Percentiles rank a stretch among this genome's conserved stretches.
Evolutionary conservation across 2,329 filamentous ascomycete genomes (phyloP).

Genomic region (Alternaria sp.): DNA sequence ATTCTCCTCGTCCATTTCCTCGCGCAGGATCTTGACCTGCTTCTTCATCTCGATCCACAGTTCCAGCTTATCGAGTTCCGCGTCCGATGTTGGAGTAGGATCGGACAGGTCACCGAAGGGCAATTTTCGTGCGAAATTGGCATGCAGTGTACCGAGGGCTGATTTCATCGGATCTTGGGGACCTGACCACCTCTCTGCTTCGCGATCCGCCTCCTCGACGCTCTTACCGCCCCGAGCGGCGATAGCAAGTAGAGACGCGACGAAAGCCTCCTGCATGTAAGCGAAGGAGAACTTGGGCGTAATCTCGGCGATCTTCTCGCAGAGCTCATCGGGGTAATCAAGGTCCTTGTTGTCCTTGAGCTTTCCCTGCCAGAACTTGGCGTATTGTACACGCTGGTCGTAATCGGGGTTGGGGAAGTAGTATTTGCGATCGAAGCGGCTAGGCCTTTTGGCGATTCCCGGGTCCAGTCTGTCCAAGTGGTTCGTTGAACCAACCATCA

Average conservation of each 20-base stretch:
- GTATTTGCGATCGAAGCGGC: constrained; percentile 59
- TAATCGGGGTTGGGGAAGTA: constrained; percentile 54
- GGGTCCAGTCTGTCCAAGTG: constrained; percentile 72
- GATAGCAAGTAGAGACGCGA: constrained; percentile 52
- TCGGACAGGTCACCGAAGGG: background rate
- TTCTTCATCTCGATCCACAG: constrained; percentile 55
- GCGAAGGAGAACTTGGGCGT: constrained; percentile 58
- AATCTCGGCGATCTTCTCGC: constrained; percentile 52
- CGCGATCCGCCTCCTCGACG: constrained; percentile 11
- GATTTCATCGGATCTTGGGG: constrained; percentile 37
- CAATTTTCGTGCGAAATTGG: constrained; percentile 12
- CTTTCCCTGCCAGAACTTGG: constrained; percentile 56
- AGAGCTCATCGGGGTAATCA: constrained; percentile 54
- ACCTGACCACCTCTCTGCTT: constrained; percentile 36
- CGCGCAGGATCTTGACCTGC: constrained; percentile 54
- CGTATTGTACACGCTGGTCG: constrained; percentile 54
- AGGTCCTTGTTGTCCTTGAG: constrained; percentile 49
- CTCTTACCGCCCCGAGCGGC: constrained; percentile 35
- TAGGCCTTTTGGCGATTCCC: constrained; percentile 62
- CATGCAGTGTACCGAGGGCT: constrained; percentile 15
- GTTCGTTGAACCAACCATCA: constrained; percentile 74
- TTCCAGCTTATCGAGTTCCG: constrained; percentile 49
- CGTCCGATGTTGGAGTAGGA: background rate
- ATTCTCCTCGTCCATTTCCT: constrained; percentile 49
- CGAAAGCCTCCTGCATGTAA: constrained; percentile 57